A percentile compares a stretch with the other conserved stretches of the same genome.
Conservation (phyloP, 371 early-diverging fungal species). For the Cladochytrium tenue region DNA sequence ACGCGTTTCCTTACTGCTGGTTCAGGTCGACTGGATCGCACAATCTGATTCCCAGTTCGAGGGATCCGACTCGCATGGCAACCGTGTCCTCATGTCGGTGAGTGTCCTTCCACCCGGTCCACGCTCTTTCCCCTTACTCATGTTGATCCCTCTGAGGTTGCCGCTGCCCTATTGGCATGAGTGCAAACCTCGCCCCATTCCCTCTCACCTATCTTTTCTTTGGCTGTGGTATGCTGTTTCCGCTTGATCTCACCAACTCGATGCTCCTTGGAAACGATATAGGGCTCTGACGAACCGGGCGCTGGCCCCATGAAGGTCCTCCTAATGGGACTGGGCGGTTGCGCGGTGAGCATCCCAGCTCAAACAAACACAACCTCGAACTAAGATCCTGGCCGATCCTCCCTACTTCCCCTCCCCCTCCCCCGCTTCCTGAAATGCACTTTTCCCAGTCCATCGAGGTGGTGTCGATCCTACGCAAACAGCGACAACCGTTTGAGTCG, state of each 20-base stretch:
- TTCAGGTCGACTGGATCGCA: not conserved
- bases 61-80: not conserved
- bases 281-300: conserved; percentile 4
- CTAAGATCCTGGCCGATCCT: too few species aligned
- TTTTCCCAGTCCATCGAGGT: not conserved
- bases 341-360: conserved; percentile 1
- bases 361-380: conserved; percentile 1
- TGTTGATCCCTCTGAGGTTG: not conserved
- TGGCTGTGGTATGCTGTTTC: not conserved
- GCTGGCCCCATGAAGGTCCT: conserved; percentile 1
- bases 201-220: not conserved
- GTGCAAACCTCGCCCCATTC: not conserved
- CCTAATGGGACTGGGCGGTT: not conserved
- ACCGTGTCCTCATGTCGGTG: conserved; percentile 4
- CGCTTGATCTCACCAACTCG: not conserved
- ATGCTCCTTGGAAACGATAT: not conserved
- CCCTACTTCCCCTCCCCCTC: too few species aligned
- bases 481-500: not conserved
- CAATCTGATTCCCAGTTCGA: not conserved
- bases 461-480: conserved; percentile 1
- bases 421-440: not conserved
- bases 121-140: not conserved
- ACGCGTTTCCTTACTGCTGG: not conserved
- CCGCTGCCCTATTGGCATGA: not conserved
- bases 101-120: not conserved